phyloP scores from a whole-genome alignment of 768 basidiomycete species.

The Leucosporidium scottii region DNA sequence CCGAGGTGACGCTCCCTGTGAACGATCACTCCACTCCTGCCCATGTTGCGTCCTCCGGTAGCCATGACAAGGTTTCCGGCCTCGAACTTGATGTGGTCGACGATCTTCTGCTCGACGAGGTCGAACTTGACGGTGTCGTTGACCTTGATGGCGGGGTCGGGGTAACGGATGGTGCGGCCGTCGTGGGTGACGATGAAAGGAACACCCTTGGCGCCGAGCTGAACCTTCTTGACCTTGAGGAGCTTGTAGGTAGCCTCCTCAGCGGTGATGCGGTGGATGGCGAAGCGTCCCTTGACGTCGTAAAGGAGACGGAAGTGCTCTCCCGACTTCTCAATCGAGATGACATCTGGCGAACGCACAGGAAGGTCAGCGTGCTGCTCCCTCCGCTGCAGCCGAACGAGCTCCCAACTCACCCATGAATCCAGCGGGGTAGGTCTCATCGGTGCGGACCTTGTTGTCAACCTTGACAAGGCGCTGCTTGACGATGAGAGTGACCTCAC shows the following conservation, averaged over 20 bases:
- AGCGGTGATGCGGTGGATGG: constrained; percentile 96
- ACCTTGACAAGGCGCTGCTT: constrained; percentile 97
- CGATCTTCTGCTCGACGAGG: constrained; percentile 72
- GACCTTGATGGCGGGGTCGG: constrained; percentile 82
- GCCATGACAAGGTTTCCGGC: constrained; percentile 88
- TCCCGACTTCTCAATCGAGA: constrained; percentile 94
- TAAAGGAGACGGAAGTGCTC: constrained; percentile 99
- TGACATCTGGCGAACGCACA: constrained; percentile 61
- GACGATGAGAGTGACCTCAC: constrained; percentile 91
- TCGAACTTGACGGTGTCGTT: constrained; percentile 99
- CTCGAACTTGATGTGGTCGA: constrained; percentile 85
- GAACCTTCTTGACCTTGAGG: constrained; percentile 68
- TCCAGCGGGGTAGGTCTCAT: constrained; percentile 91
- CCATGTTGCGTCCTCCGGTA: constrained; percentile 99
- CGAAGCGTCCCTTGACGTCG: constrained; percentile 99
- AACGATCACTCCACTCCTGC: constrained; percentile 89
- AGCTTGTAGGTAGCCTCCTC: constrained; percentile 78
- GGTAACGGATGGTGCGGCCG: constrained; percentile 98
- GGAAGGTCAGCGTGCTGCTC: background rate
- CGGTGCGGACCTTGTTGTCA: constrained; percentile 96
- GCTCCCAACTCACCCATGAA: constrained; percentile 71
- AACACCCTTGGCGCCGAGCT: constrained; percentile 85
- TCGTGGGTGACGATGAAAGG: constrained; percentile 98
- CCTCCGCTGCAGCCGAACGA: constrained; percentile 1
- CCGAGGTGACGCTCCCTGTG: no score